Evolutionary conservation across 2,329 filamentous ascomycete species (phyloP).

Genomic region (Meredithiella fracta): DNA sequence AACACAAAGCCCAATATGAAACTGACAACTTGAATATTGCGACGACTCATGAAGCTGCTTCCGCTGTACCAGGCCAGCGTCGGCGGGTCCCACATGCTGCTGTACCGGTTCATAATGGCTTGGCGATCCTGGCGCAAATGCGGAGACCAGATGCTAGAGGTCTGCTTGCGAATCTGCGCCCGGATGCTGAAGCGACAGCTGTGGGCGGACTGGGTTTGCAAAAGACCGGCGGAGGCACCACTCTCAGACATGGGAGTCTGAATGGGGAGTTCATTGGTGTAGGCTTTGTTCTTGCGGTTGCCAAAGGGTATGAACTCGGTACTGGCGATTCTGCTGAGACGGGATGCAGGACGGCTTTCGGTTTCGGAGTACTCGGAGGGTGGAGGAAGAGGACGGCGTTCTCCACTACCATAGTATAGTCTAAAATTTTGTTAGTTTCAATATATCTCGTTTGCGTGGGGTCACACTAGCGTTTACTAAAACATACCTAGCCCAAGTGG

Average conservation of each 20-base stretch:
- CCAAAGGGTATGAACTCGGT: conserved; percentile 28
- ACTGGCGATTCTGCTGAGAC: conserved; percentile 32
- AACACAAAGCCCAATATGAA: conserved; percentile 67
- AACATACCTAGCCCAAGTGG: conserved; percentile 36
- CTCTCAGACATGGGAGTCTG: conserved; percentile 22
- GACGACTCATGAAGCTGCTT: conserved; percentile 42
- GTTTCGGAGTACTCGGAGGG: conserved; percentile 31
- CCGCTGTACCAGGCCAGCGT: conserved; percentile 48
- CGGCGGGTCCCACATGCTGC: conserved; percentile 54
- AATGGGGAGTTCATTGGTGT: conserved; percentile 27
- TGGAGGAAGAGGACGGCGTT: conserved; percentile 34
- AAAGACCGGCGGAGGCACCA: not conserved
- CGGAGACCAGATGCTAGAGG: conserved; percentile 54
- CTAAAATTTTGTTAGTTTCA: conserved; percentile 20
- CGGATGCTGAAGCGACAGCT: conserved; percentile 10
- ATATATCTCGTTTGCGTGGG: not conserved
- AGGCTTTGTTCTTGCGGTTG: conserved; percentile 23
- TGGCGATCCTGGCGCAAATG: conserved; percentile 51
- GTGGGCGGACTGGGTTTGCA: conserved; percentile 4
- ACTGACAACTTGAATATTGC: conserved; percentile 57
- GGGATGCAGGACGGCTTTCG: conserved; percentile 31
- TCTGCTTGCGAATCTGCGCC: conserved; percentile 25
- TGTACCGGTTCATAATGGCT: conserved; percentile 22
- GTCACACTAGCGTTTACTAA: not conserved
- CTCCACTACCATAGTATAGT: conserved; percentile 56